Percentiles rank a stretch among this genome's conserved stretches.
Conservation (phyloP, 805 yeast genomes). For the Wickerhamomyces sydowiorum region DNA sequence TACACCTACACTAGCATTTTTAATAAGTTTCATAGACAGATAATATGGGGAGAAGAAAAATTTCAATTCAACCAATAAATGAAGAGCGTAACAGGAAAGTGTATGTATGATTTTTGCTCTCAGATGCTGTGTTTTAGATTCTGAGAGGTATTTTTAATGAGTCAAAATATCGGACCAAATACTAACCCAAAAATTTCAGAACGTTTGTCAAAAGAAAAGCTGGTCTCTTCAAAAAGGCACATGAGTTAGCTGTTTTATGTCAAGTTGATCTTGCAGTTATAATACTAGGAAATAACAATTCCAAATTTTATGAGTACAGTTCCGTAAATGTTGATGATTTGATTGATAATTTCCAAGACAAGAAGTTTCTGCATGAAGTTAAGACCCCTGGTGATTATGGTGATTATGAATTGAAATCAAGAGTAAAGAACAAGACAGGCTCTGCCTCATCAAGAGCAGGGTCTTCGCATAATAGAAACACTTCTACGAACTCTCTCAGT, state of each 20-base stretch:
- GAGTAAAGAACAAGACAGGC: slow-evolving; percentile 10
- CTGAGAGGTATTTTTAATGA: slow-evolving; percentile 2
- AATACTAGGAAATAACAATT: slow-evolving; percentile 73
- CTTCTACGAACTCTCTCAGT: slow-evolving; percentile 7
- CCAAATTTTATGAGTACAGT: slow-evolving; percentile 76
- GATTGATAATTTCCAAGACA: slow-evolving; percentile 32
- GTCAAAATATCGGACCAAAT: slow-evolving; percentile 22
- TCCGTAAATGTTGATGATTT: slow-evolving; percentile 59
- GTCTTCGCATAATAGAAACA: slow-evolving; percentile 9
- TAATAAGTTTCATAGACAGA: neutral
- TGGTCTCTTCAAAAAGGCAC: slow-evolving; percentile 73
- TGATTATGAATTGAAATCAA: slow-evolving; percentile 37
- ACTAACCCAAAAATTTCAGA: neutral
- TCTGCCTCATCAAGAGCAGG: too few relatives aligned
- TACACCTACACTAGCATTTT: too few relatives aligned
- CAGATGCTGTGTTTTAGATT: neutral
- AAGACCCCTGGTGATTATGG: slow-evolving; percentile 68
- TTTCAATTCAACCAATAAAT: slow-evolving; percentile 82
- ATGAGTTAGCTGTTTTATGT: slow-evolving; percentile 73
- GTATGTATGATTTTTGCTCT: neutral
- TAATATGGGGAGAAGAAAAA: slow-evolving; percentile 95
- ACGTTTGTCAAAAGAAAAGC: slow-evolving; percentile 94
- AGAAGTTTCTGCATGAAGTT: slow-evolving; percentile 41
- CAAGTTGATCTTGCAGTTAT: slow-evolving; percentile 91
- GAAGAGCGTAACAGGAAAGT: slow-evolving; percentile 85